Conservation (phyloP, 768 basidiomycete genomes). For the Amanita pseudoporphyria region DNA sequence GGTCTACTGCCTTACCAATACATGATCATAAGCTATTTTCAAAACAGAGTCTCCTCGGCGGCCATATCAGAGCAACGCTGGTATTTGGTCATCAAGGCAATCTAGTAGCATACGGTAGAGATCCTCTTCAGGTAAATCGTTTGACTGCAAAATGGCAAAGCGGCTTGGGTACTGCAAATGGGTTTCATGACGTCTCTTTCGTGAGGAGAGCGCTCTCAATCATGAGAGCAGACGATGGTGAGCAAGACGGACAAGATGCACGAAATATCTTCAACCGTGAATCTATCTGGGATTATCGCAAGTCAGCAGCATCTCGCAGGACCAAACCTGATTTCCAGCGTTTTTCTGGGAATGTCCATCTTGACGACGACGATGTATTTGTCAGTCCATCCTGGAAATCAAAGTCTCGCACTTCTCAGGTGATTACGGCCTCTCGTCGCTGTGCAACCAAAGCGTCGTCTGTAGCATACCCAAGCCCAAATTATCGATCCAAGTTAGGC, state of each 20-base stretch:
- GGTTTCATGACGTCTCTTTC: constrained; percentile 3
- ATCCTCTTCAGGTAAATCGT: not conserved
- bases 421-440: not conserved
- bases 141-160: not conserved
- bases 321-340: not conserved
- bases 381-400: not conserved
- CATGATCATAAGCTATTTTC: not conserved
- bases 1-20: not conserved
- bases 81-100: not conserved
- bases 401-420: too few species aligned
- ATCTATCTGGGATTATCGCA: constrained; percentile 1
- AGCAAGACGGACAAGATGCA: not conserved
- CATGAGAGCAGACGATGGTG: constrained; percentile 2
- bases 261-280: constrained; percentile 6
- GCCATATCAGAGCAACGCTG: not conserved
- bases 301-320: not conserved
- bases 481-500: not conserved
- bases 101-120: not conserved
- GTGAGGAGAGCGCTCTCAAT: constrained; percentile 3
- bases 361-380: not conserved
- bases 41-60: not conserved
- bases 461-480: not conserved
- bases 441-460: not conserved
- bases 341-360: not conserved
- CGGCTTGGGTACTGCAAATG: not conserved